phyloP scores from a whole-genome alignment of 768 basidiomycete species.

The Lentinula edodes region DNA sequence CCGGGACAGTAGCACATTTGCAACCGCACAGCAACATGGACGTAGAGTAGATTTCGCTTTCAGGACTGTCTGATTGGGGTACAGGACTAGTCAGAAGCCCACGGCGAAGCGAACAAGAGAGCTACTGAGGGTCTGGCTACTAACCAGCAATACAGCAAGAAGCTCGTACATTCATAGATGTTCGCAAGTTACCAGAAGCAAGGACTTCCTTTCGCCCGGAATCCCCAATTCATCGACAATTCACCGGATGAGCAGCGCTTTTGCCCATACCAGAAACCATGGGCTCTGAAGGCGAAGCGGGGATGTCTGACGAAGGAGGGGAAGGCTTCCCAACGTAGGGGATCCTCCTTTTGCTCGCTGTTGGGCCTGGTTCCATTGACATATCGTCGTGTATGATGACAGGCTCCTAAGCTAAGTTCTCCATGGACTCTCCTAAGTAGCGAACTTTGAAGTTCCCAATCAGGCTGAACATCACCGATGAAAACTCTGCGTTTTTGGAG shows the following conservation, averaged over 20 bases:
- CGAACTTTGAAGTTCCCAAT: conserved; percentile 17
- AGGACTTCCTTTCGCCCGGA: not conserved
- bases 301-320: not conserved
- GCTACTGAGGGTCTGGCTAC: too few species aligned
- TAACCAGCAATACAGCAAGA: too few species aligned
- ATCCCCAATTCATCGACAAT: not conserved
- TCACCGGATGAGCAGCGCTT: not conserved
- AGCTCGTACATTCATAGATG: not conserved
- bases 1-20: too few species aligned
- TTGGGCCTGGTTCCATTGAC: not conserved
- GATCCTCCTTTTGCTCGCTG: not conserved
- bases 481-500: conserved; percentile 16
- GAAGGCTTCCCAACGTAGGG: not conserved
- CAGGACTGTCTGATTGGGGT: too few species aligned
- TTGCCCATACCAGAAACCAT: not conserved
- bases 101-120: too few species aligned
- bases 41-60: too few species aligned
- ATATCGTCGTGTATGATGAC: not conserved
- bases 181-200: not conserved
- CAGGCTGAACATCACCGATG: conserved; percentile 23
- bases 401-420: too few species aligned
- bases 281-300: not conserved
- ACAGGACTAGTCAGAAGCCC: too few species aligned
- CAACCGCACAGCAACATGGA: too few species aligned
- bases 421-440: not conserved